Conservation (phyloP, 768 basidiomycete genomes). For the Auricularia sp. region DNA sequence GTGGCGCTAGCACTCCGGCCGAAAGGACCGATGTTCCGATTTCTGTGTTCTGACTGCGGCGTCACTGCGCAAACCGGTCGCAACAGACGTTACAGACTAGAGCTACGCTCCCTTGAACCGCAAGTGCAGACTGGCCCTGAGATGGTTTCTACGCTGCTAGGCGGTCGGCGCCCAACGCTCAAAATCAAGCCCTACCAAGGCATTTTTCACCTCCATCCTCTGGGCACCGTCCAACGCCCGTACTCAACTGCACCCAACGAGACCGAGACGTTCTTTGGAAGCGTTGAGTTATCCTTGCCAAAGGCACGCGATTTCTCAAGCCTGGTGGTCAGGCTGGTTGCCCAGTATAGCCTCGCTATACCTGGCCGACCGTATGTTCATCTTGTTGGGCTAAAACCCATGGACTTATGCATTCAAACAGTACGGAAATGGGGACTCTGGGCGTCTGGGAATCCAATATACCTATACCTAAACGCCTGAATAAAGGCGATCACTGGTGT, state of each 20-base stretch:
- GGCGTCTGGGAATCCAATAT: background rate
- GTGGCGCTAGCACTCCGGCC: background rate
- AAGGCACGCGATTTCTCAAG: background rate
- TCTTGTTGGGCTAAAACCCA: background rate
- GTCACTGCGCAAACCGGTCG: too few species aligned
- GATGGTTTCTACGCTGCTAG: background rate
- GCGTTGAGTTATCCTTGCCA: background rate
- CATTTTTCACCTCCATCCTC: background rate
- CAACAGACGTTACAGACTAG: too few species aligned
- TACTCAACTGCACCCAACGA: background rate
- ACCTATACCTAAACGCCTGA: background rate
- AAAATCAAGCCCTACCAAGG: background rate
- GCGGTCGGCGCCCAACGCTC: background rate
- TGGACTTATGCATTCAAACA: background rate
- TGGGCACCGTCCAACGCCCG: background rate
- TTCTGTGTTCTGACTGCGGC: too few species aligned
- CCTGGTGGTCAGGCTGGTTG: background rate
- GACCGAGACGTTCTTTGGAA: background rate
- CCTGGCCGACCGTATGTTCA: background rate
- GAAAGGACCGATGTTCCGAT: too few species aligned
- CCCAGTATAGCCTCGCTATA: background rate
- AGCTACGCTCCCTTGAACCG: too few species aligned
- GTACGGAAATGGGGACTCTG: background rate
- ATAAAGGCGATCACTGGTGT: background rate
- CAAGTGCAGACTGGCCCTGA: background rate